Evolutionary conservation across 495 filamentous ascomycete genomes (phyloP).

Genomic region (Tuber indicum): DNA sequence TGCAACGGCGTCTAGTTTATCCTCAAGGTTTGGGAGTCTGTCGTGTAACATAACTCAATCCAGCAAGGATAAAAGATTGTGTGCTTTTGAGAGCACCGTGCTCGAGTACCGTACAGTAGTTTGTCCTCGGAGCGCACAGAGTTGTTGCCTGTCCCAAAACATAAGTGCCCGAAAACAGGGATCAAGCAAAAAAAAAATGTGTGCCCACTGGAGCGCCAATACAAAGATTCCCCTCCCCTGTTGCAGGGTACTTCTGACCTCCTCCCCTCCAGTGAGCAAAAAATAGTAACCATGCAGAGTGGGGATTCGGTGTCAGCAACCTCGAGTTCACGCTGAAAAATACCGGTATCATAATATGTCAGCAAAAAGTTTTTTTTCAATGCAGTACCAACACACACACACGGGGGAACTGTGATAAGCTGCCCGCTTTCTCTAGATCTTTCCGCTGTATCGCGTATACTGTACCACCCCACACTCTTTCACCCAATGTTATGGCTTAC

Average conservation of each 20-base stretch:
- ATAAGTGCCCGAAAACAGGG: no score
- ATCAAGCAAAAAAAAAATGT: no score
- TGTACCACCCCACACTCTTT: background rate
- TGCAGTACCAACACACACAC: background rate
- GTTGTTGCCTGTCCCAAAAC: no score
- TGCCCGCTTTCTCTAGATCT: background rate
- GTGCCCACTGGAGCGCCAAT: no score
- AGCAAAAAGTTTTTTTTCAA: background rate
- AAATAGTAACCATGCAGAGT: background rate
- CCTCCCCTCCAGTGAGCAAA: no score
- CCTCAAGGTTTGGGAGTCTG: background rate
- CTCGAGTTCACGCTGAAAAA: background rate
- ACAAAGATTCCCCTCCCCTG: no score
- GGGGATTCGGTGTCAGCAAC: background rate
- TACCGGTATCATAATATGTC: background rate
- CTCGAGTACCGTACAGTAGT: no score
- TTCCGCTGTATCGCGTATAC: background rate
- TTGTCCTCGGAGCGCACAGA: no score
- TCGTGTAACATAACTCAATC: background rate
- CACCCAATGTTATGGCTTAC: background rate
- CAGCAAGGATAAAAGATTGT: background rate
- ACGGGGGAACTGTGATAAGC: background rate
- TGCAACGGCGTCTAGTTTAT: background rate
- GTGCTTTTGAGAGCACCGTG: no score
- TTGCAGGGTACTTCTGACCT: no score